Evolutionary conservation across 805 yeast genomes (phyloP), one percentile per base, ranked within the genome.

Genomic region (Teunomyces cretensis): DNA sequence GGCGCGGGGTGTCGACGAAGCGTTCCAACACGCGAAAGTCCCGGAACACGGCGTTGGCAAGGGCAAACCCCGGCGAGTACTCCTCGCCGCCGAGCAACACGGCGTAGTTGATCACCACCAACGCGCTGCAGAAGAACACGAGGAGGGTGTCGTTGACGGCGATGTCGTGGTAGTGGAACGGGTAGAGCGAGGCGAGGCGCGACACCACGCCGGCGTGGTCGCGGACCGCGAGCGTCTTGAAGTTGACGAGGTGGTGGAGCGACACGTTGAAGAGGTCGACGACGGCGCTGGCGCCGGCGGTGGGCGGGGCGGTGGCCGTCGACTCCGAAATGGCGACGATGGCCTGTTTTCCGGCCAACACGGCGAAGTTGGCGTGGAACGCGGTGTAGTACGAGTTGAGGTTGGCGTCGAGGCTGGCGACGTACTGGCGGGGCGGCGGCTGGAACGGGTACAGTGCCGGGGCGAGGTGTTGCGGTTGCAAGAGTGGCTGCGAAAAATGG

Each of bases 81-180:
- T 75, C 71, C 42, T 78, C 79, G 0, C 91, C 90, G 17, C 81
- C 76, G 33, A 83, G 65, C 2, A 82, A 64, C 8, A 83, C 72
- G 8, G 80, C 64, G 54, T 81, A 85, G 55, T 83, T 83, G 26
- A 81, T 56, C 8, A 68, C 31, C 9, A 68, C 49, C 38, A 70
- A 56, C 6, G 68, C 47, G 6, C 62, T 53, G 36, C 68, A 67
- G 39, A 62, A 62, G 9, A 68, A 52, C 1, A 62, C 49, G 8
- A 63, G 45, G 3, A 57, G 50, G 17, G 57, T 54, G 35, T 70
- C 72, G 46, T 55, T 56, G 12, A 59, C 41, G 9, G 44, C 44
- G n/a, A 58, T 45, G 5, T 54, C 54, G 37, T 44, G 46, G 26
- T 54, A 52, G 33, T 49, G 52, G 53, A 64, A 55, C 0, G 78